phyloP scores from a whole-genome alignment of 441 rosid species.

The Rhodomyrtus psidioides region DNA sequence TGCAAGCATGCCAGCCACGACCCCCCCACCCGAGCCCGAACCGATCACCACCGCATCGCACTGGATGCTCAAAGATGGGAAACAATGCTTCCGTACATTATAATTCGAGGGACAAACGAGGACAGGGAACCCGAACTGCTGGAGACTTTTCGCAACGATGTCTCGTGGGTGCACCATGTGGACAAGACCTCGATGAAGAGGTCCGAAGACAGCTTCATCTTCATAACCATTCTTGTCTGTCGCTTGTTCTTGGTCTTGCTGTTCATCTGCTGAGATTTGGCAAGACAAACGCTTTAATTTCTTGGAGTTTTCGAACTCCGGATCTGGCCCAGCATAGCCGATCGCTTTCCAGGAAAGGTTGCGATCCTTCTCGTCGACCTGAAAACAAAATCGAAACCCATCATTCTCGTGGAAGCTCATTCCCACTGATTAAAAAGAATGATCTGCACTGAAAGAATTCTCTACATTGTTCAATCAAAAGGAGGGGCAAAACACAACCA shows the following conservation, averaged over 20 bases:
- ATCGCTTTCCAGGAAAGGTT: conserved; percentile 70
- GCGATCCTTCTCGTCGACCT: conserved; percentile 52
- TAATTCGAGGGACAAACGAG: conserved; percentile 4
- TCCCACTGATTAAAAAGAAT: background rate
- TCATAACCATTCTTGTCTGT: background rate
- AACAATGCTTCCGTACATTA: background rate
- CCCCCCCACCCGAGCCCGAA: conserved; percentile 80
- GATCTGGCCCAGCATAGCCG: conserved; percentile 60
- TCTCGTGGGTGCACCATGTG: conserved; percentile 37
- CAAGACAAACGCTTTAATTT: background rate
- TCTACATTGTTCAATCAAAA: background rate
- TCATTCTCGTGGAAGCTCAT: background rate
- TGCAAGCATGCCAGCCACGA: conserved; percentile 66
- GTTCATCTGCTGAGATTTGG: background rate
- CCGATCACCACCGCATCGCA: conserved; percentile 83
- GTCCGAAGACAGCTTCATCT: conserved; percentile 26
- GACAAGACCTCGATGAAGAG: conserved; percentile 45
- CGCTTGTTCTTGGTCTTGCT: conserved; percentile 12
- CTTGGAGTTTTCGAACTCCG: conserved; percentile 18
- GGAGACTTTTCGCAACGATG: conserved; percentile 23
- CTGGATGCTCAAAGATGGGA: conserved; percentile 35
- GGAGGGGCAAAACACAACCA: background rate
- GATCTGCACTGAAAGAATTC: background rate
- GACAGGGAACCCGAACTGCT: conserved; percentile 34
- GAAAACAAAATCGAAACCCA: background rate